Conservation (phyloP, 805 yeast genomes). For the Candida sphagnicola region DNA sequence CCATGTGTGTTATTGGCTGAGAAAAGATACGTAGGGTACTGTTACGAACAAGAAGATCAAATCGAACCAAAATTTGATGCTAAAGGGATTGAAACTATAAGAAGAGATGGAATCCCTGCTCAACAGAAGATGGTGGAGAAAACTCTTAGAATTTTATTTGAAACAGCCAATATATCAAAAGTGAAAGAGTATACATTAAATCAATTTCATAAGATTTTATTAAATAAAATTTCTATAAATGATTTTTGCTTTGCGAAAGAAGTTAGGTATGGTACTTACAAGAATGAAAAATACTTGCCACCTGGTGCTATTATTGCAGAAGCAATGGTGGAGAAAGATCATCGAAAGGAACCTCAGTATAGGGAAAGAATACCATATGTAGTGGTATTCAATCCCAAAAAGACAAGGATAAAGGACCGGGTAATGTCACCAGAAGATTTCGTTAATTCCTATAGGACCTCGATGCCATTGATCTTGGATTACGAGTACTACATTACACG, state of each 20-base stretch:
- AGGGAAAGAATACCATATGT: constrained; percentile 85
- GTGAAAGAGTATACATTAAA: constrained; percentile 62
- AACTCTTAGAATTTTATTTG: constrained; percentile 64
- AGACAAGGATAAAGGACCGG: constrained; percentile 66
- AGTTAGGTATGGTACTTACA: constrained; percentile 80
- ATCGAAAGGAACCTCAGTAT: constrained; percentile 79
- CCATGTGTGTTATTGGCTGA: constrained; percentile 78
- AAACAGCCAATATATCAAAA: constrained; percentile 61
- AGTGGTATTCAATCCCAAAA: constrained; percentile 55
- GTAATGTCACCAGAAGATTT: constrained; percentile 77
- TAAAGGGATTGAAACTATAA: constrained; percentile 91
- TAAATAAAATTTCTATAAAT: constrained; percentile 61
- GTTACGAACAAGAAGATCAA: constrained; percentile 60
- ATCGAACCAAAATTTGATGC: constrained; percentile 76
- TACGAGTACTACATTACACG: constrained; percentile 81
- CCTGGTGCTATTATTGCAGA: constrained; percentile 89
- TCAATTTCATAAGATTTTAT: constrained; percentile 64
- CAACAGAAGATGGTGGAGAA: constrained; percentile 79
- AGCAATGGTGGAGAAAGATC: constrained; percentile 58
- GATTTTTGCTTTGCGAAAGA: constrained; percentile 93
- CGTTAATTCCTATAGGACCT: constrained; percentile 32
- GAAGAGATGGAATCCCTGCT: constrained; percentile 94
- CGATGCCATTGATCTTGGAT: constrained; percentile 53
- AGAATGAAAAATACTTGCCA: constrained; percentile 68
- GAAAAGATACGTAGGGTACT: constrained; percentile 87